Evolutionary conservation across 768 basidiomycete species (phyloP).

Genomic region (Trichaptum fuscoviolaceum): DNA sequence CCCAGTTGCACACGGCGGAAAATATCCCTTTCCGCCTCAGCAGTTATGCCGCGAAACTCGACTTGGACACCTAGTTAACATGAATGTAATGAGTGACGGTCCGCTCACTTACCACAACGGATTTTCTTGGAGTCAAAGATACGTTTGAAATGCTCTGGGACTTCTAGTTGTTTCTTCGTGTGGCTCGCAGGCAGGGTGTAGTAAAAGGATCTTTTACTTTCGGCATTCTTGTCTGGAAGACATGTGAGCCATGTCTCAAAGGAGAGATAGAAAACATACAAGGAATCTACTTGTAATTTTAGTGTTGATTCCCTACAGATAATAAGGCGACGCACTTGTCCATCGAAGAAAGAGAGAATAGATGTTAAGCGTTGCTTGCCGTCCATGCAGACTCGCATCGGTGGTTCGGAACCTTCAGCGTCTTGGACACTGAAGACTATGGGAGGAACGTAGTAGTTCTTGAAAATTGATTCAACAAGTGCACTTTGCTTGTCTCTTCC

Average conservation of each 20-base stretch:
- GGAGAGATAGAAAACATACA: constrained; percentile 31
- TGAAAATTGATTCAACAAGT: constrained; percentile 45
- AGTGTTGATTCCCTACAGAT: not conserved
- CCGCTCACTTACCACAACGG: constrained; percentile 50
- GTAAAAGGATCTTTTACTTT: constrained; percentile 59
- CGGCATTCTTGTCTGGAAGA: constrained; percentile 45
- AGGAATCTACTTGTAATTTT: constrained; percentile 37
- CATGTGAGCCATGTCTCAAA: constrained; percentile 21
- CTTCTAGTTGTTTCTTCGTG: constrained; percentile 36
- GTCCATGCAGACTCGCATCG: constrained; percentile 41
- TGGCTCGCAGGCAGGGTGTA: constrained; percentile 47
- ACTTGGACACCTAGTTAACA: constrained; percentile 34
- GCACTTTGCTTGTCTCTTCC: constrained; percentile 56
- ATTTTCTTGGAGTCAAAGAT: constrained; percentile 51
- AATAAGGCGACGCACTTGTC: constrained; percentile 29
- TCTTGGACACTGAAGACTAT: constrained; percentile 39
- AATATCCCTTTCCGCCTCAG: constrained; percentile 66
- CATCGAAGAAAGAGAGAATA: constrained; percentile 42
- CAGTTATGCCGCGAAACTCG: constrained; percentile 55
- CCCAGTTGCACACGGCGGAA: constrained; percentile 82
- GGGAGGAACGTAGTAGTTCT: constrained; percentile 50
- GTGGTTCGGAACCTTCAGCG: constrained; percentile 34
- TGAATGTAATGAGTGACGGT: not conserved
- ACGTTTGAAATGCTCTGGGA: constrained; percentile 48
- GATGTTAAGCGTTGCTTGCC: constrained; percentile 50